A percentile compares a stretch with the other conserved stretches of the same genome.
Evolutionary conservation across 352 stramenopile genomes (phyloP).

Genomic region (Phytopythium chamaehyphon): DNA sequence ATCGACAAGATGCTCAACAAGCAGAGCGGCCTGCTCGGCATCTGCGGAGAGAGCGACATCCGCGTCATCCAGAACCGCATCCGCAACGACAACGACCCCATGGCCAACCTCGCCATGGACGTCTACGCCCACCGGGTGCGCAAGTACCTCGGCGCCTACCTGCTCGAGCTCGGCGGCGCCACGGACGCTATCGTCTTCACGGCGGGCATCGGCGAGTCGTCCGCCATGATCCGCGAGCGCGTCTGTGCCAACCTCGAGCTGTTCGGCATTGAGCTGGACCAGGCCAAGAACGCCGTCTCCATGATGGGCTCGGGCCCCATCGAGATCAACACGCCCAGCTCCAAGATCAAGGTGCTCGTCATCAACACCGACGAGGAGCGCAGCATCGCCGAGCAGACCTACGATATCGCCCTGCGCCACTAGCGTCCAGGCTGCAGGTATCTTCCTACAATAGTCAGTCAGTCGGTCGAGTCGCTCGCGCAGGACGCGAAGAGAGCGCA

Average conservation of each 20-base stretch:
- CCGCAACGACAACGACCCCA: constrained; percentile 35
- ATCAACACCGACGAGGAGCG: constrained; percentile 90
- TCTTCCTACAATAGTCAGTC: too few relatives aligned
- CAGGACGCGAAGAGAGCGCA: too few relatives aligned
- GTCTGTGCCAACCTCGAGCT: constrained; percentile 59
- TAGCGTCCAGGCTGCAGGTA: constrained; percentile 5
- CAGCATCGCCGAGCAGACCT: constrained; percentile 86
- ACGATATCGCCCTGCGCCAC: constrained; percentile 47
- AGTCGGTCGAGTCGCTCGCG: too few relatives aligned
- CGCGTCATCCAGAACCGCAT: constrained; percentile 70
- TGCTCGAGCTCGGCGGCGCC: constrained; percentile 59
- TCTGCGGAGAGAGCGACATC: constrained; percentile 84
- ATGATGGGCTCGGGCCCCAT: constrained; percentile 54
- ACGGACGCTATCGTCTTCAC: constrained; percentile 89
- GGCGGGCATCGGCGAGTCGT: constrained; percentile 85
- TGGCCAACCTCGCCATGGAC: constrained; percentile 69
- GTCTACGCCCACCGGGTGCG: constrained; percentile 84
- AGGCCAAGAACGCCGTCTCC: constrained; percentile 58
- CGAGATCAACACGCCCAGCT: constrained; percentile 50
- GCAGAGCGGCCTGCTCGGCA: constrained; percentile 76
- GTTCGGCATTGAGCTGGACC: constrained; percentile 74
- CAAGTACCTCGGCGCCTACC: constrained; percentile 86
- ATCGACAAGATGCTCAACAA: constrained; percentile 90
- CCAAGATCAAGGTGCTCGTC: constrained; percentile 70
- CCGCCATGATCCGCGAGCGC: constrained; percentile 68